phyloP scores from a whole-genome alignment of 305 asterid species.

The Fraxinus greggii region DNA sequence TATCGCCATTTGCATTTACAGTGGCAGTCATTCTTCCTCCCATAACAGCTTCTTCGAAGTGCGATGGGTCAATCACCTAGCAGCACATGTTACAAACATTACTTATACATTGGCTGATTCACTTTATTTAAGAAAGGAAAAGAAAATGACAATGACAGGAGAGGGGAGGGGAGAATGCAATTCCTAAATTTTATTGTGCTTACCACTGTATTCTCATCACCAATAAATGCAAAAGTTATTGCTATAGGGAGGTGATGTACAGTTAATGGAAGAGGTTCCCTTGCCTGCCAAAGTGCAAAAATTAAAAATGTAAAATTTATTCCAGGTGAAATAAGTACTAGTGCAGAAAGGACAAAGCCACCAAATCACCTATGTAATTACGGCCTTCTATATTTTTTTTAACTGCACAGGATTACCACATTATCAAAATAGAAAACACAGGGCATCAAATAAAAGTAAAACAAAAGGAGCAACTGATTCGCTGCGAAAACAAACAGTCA shows the following conservation, averaged over 20 bases:
- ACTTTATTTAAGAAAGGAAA: not conserved
- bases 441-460: not conserved
- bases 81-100: conserved; percentile 20
- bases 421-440: not conserved
- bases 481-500: not conserved
- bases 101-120: not conserved
- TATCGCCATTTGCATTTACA: conserved; percentile 73
- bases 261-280: conserved; percentile 84
- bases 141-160: not conserved
- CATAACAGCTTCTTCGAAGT: conserved; percentile 82
- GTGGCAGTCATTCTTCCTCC: conserved; percentile 89
- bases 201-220: conserved; percentile 67
- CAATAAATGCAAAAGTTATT: conserved; percentile 76
- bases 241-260: conserved; percentile 94
- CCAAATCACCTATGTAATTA: not conserved
- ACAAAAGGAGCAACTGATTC: not conserved
- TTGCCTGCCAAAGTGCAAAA: conserved; percentile 58
- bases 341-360: not conserved
- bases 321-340: not conserved
- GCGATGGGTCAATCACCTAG: conserved; percentile 89
- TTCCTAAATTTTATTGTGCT: conserved; percentile 18
- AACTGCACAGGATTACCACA: not conserved
- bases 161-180: conserved; percentile 26
- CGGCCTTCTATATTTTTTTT: not conserved
- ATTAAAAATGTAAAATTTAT: conserved; percentile 13